Conservation (phyloP, 768 basidiomycete genomes). For the Austroboletus eburneus region DNA sequence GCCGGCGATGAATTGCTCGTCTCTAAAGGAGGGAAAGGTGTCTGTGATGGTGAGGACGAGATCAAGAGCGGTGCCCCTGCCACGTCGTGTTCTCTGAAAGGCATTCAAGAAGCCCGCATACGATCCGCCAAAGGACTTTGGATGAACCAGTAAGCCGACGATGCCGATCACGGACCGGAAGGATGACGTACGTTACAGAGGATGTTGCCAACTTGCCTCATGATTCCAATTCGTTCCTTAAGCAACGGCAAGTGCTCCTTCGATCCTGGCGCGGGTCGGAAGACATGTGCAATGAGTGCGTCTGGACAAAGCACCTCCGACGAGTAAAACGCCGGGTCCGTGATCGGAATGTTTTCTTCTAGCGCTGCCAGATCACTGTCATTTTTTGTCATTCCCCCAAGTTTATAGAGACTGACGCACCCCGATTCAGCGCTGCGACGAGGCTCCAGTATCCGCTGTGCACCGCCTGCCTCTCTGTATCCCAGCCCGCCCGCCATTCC, state of each 20-base stretch:
- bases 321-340: slow-evolving; percentile 74
- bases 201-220: slow-evolving; percentile 73
- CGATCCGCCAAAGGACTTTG: slow-evolving; percentile 64
- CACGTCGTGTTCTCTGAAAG: slow-evolving; percentile 50
- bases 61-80: slow-evolving; percentile 63
- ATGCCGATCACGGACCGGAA: slow-evolving; percentile 7
- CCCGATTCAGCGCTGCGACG: slow-evolving; percentile 78
- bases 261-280: slow-evolving; percentile 55
- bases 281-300: slow-evolving; percentile 61
- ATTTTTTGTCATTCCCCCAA: neutral
- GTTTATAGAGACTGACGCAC: slow-evolving; percentile 39
- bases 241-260: slow-evolving; percentile 68
- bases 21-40: slow-evolving; percentile 72
- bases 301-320: slow-evolving; percentile 69
- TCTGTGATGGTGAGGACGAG: slow-evolving; percentile 69
- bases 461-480: slow-evolving; percentile 41
- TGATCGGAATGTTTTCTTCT: slow-evolving; percentile 73
- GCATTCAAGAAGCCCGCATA: slow-evolving; percentile 61
- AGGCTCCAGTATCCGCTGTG: slow-evolving; percentile 88
- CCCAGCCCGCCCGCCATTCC: slow-evolving; percentile 72
- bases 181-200: slow-evolving; percentile 56
- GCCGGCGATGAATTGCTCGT: slow-evolving; percentile 57
- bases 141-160: slow-evolving; percentile 2
- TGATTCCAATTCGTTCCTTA: slow-evolving; percentile 63
- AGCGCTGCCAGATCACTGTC: slow-evolving; percentile 46